phyloP scores from a whole-genome alignment of 495 filamentous ascomycete species.

The Aspergillus conjunctus region DNA sequence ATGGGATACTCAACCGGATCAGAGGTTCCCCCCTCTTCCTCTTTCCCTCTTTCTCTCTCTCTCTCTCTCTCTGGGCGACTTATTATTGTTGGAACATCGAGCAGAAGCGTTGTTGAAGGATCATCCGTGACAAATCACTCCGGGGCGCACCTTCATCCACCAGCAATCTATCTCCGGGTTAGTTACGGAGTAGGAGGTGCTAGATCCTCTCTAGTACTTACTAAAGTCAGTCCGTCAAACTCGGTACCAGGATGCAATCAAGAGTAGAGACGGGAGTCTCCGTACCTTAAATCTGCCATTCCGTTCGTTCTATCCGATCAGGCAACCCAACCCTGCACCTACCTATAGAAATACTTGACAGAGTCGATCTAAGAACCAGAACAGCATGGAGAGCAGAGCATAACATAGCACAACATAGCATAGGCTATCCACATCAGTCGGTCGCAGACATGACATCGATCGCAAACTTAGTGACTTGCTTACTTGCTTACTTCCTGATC shows the following conservation, averaged over 20 bases:
- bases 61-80: neutral
- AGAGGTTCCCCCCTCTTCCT: constrained; percentile 15
- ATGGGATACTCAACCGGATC: constrained; percentile 23
- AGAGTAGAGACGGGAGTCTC: neutral
- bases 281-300: neutral
- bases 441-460: too few species aligned
- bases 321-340: neutral
- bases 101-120: neutral
- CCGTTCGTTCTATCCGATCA: constrained; percentile 3
- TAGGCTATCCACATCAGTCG: too few species aligned
- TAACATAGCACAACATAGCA: too few species aligned
- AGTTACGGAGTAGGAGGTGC: too few species aligned
- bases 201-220: too few species aligned
- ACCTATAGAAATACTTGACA: neutral
- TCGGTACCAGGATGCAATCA: neutral
- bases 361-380: too few species aligned
- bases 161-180: too few species aligned
- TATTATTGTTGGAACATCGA: neutral
- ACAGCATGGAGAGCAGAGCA: neutral
- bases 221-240: neutral
- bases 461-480: too few species aligned
- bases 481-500: neutral
- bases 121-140: neutral
- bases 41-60: neutral
- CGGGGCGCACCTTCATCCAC: too few species aligned